phyloP scores from a whole-genome alignment of 306 rosid species.

The Quercus gilva region DNA sequence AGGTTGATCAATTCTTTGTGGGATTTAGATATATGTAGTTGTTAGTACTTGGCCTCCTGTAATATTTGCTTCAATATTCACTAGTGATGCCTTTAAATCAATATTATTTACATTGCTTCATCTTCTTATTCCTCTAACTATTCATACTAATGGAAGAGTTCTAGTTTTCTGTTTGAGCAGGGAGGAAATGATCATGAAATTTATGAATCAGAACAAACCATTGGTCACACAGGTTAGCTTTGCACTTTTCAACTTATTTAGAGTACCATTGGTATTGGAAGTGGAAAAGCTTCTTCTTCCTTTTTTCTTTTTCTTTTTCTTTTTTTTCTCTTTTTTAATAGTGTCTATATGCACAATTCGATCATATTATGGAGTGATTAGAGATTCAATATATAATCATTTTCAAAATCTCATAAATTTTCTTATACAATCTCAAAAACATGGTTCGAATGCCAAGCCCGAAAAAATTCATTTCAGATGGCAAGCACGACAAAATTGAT shows the following conservation, averaged over 20 bases:
- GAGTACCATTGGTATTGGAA: neutral
- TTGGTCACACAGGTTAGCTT: conserved; percentile 79
- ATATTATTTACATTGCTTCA: too few relatives aligned
- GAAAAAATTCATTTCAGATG: neutral
- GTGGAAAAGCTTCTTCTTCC: neutral
- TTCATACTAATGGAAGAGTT: too few relatives aligned
- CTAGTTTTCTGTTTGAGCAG: too few relatives aligned
- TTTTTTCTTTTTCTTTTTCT: too few relatives aligned
- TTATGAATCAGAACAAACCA: conserved; percentile 77
- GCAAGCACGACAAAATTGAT: neutral
- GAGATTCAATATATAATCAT: neutral
- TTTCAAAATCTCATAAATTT: neutral
- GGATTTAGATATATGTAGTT: neutral
- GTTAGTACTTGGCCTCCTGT: neutral
- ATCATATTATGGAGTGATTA: neutral
- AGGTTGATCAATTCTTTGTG: neutral
- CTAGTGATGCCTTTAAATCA: neutral
- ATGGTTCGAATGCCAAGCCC: neutral
- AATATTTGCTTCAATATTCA: neutral
- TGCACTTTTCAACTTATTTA: neutral
- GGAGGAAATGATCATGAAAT: conserved; percentile 51
- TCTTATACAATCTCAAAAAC: neutral
- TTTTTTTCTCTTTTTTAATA: neutral
- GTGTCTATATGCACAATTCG: neutral
- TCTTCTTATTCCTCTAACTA: too few relatives aligned